phyloP scores from a whole-genome alignment of 1,284 basidiomycete species.

The Heterobasidion irregulare region DNA sequence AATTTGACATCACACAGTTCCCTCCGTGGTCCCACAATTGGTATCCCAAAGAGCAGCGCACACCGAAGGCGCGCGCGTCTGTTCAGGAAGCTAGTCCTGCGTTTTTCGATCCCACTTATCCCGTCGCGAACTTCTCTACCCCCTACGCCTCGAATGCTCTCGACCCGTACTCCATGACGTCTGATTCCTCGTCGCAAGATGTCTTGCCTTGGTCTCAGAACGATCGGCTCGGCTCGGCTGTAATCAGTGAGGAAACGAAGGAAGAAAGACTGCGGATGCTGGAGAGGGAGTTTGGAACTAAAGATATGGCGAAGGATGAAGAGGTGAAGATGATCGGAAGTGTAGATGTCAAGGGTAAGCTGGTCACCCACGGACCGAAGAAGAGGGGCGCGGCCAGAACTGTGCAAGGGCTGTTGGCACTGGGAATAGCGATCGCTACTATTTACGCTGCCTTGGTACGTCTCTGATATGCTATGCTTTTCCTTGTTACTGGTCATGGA shows the following conservation, averaged over 20 bases:
- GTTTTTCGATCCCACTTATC: constrained; percentile 24
- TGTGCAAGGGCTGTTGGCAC: constrained; percentile 41
- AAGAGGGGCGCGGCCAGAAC: constrained; percentile 42
- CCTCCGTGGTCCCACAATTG: constrained; percentile 53
- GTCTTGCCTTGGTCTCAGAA: constrained; percentile 40
- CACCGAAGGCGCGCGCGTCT: constrained; percentile 5
- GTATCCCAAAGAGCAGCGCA: constrained; percentile 31
- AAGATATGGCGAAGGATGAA: constrained; percentile 20
- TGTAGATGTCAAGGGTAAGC: constrained; percentile 42
- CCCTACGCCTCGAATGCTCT: constrained; percentile 1
- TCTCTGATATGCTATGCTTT: constrained; percentile 7
- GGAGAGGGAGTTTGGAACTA: constrained; percentile 48
- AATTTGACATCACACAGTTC: constrained; percentile 49
- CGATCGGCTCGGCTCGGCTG: constrained; percentile 28
- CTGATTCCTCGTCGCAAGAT: constrained; percentile 21
- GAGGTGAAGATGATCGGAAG: constrained; percentile 46
- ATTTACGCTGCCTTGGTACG: constrained; percentile 59
- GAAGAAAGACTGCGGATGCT: constrained; percentile 64
- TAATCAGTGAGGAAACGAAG: constrained; percentile 42
- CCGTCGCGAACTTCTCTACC: constrained; percentile 15
- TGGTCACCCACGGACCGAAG: constrained; percentile 56
- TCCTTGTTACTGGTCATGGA: neutral
- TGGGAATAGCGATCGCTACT: constrained; percentile 42
- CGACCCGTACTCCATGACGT: constrained; percentile 20
- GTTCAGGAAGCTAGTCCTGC: constrained; percentile 11